Conservation (phyloP, 768 basidiomycete species). For the Naganishia randhawae region DNA sequence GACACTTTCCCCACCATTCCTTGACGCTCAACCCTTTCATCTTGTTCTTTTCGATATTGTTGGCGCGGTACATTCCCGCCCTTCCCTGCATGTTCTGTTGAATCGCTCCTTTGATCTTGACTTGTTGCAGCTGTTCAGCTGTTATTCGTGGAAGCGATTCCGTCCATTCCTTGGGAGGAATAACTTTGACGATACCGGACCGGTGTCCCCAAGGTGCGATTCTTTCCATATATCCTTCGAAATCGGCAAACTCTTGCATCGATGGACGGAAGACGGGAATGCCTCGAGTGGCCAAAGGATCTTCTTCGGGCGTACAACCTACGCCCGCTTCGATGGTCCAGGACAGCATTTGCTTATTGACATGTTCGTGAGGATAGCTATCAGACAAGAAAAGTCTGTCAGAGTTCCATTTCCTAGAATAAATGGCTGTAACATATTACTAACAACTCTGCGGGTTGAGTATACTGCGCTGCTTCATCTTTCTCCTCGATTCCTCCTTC, state of each 20-base stretch:
- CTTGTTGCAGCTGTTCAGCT: conserved; percentile 61
- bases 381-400: conserved; percentile 5
- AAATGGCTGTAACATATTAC: conserved; percentile 8
- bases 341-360: conserved; percentile 27
- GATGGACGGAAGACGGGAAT: conserved; percentile 95
- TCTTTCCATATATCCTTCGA: conserved; percentile 80
- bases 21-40: conserved; percentile 41
- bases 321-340: conserved; percentile 1
- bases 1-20: conserved; percentile 49
- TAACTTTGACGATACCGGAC: conserved; percentile 92
- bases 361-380: conserved; percentile 47
- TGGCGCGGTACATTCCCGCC: conserved; percentile 70
- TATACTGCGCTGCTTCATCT: conserved; percentile 22
- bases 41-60: conserved; percentile 62
- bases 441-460: conserved; percentile 35
- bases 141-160: conserved; percentile 65
- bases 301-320: conserved; percentile 48
- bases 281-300: conserved; percentile 55
- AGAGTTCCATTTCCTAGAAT: background rate
- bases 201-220: conserved; percentile 84
- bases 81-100: conserved; percentile 86
- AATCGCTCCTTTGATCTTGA: conserved; percentile 84
- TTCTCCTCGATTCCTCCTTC: background rate
- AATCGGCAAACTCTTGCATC: conserved; percentile 82
- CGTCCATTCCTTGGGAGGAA: conserved; percentile 90